Evolutionary conservation across 441 rosid species (phyloP).

Genomic region (Omphalea diandra): DNA sequence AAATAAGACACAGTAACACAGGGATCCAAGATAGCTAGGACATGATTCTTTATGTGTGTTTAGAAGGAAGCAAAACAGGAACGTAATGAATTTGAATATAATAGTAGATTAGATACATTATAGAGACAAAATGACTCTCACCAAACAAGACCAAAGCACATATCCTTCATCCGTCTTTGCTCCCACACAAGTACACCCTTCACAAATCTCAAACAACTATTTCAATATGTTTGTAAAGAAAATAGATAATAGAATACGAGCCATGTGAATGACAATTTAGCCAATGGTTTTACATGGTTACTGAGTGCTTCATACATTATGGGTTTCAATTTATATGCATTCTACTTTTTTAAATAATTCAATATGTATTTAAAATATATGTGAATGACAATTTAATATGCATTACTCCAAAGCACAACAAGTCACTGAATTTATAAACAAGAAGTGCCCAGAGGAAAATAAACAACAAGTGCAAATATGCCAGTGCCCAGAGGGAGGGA

Average conservation of each 20-base stretch:
- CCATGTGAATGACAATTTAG: not conserved
- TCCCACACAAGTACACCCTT: too few relatives aligned
- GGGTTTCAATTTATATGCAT: not conserved
- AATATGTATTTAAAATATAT: too few relatives aligned
- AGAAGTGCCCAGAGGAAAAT: too few relatives aligned
- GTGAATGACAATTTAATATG: too few relatives aligned
- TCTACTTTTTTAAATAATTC: too few relatives aligned
- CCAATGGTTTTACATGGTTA: not conserved
- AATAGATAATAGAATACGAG: not conserved
- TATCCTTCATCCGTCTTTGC: too few relatives aligned
- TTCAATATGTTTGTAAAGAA: not conserved
- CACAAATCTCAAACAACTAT: not conserved
- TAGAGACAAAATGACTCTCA: too few relatives aligned
- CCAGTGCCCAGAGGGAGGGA: not conserved
- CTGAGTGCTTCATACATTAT: not conserved
- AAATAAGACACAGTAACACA: not conserved
- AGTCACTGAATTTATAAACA: too few relatives aligned
- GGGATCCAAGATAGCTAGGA: not conserved
- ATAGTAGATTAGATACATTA: too few relatives aligned
- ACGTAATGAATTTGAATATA: too few relatives aligned
- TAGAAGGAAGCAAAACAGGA: too few relatives aligned
- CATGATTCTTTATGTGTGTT: not conserved
- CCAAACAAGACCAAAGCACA: too few relatives aligned
- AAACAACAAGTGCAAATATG: not conserved
- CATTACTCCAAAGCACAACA: conserved; percentile 1